Base-by-base conservation (phyloP, 106 monocot genomes). In the Platanthera zijinensis region DNA sequence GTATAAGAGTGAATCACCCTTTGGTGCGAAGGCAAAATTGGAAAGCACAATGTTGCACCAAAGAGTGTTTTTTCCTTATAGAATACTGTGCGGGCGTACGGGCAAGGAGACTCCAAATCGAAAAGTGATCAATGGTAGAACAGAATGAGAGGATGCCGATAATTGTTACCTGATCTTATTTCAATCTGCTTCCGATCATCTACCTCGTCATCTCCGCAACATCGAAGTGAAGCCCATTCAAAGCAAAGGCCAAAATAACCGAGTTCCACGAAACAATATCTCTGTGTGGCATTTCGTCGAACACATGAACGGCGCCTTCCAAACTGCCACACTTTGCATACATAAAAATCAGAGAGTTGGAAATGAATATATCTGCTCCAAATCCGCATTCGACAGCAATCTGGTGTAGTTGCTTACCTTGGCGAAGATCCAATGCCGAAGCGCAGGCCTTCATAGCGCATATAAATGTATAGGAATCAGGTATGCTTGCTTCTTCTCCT, bases 321-420 rank as follows among this genome's bases (percentile, higher is more conserved):
- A 88, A 47, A 22, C 82, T 76, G 28, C 84, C 88, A 67, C 88
- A 91, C 51, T 83, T 88, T 0, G 78, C 84, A 57, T 91, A 91
- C 88, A 88, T 77, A 15, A 63, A 61, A 18, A 91, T 77, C 76
- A 86, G 71, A 6, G 91, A 82, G 48, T 91, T 91, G 17, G 75
- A 76, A 50, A 88, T 84, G 19, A 88, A 88, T 5, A 82, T 61
- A 74, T 91, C 88, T 0, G 82, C 75, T 0, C 59, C 77, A 13
- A 86, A 81, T 14, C 84, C 84, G 5, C 74, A 28, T 17, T 21
- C 69, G 4, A 70, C 18, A 11, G 83, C 78, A 61, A 88, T 45
- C 17, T 64, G 74, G 59, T 91, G 88, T 62, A 86, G 25, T 63
- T 78, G 49, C 71, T 72, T 78, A 7, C 88, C 91, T 54, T 52